These are phyloP conservation scores for Dioscorea alata DNA, from an alignment of 106 monocot species.

Conservation along the genomic window DNA sequence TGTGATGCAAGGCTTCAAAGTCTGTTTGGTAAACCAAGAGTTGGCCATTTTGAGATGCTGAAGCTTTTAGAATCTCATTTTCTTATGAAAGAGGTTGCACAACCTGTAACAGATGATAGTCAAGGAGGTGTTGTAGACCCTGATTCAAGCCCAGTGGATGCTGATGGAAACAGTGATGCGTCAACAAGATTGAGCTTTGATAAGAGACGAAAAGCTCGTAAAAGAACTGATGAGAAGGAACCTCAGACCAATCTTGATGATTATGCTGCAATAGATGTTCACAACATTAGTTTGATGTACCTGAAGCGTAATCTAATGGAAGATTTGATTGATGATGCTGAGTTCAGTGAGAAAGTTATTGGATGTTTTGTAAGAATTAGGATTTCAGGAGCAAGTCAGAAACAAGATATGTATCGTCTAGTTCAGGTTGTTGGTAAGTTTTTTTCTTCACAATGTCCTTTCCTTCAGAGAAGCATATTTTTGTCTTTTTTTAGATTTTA, in stretches of 20 bases:
- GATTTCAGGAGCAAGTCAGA: constrained; percentile 53
- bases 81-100: constrained; percentile 56
- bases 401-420: constrained; percentile 82
- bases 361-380: constrained; percentile 97
- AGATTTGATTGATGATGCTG: constrained; percentile 71
- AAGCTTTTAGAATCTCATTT: constrained; percentile 97
- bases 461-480: background rate
- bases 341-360: constrained; percentile 72
- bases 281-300: constrained; percentile 80
- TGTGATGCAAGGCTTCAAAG: constrained; percentile 72
- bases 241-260: constrained; percentile 49
- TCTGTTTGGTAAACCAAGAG: constrained; percentile 81
- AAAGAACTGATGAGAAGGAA: constrained; percentile 38
- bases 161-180: constrained; percentile 60
- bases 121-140: constrained; percentile 61
- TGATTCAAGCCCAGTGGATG: constrained; percentile 50
- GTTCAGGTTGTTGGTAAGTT: constrained; percentile 80
- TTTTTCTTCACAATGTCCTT: background rate
- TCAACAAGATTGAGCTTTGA: constrained; percentile 26
- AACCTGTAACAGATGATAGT: constrained; percentile 57
- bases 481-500: background rate
- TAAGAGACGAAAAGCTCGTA: constrained; percentile 46
- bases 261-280: constrained; percentile 90
- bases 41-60: constrained; percentile 97
- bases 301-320: constrained; percentile 85